phyloP scores from a whole-genome alignment of 139 green algal species.

The Astrephomene gubernaculifera region DNA sequence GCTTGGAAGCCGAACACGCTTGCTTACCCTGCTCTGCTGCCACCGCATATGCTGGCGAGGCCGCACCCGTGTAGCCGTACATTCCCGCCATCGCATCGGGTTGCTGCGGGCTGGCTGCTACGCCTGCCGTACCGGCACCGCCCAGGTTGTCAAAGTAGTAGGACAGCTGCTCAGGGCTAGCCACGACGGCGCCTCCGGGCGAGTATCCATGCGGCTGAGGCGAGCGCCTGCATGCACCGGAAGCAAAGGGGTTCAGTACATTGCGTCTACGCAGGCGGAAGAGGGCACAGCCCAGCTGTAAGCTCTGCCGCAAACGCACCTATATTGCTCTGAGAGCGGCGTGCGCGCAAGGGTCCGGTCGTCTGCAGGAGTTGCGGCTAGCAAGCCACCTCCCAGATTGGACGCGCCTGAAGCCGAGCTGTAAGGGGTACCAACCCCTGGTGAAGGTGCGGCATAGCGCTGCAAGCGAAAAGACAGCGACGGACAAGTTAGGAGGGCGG shows the following conservation, averaged over 20 bases:
- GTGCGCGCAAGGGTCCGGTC: neutral
- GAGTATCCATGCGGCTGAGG: slow-evolving; percentile 13
- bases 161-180: slow-evolving; percentile 57
- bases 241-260: too few relatives aligned
- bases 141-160: slow-evolving; percentile 46
- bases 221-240: slow-evolving; percentile 5
- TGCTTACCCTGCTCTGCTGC: neutral
- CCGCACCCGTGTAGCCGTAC: neutral
- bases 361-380: neutral
- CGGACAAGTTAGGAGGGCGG: too few relatives aligned
- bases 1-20: too few relatives aligned
- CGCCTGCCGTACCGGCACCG: neutral
- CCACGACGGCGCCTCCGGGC: slow-evolving; percentile 39
- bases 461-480: too few relatives aligned
- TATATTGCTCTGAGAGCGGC: slow-evolving; percentile 7
- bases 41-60: neutral
- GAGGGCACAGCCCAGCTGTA: too few relatives aligned
- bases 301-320: neutral
- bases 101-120: neutral
- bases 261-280: too few relatives aligned
- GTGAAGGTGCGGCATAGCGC: neutral
- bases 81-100: neutral
- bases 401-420: neutral
- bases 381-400: neutral
- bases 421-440: neutral